phyloP scores from a whole-genome alignment of 2,329 filamentous ascomycete species.

The Colletotrichum sp. region DNA sequence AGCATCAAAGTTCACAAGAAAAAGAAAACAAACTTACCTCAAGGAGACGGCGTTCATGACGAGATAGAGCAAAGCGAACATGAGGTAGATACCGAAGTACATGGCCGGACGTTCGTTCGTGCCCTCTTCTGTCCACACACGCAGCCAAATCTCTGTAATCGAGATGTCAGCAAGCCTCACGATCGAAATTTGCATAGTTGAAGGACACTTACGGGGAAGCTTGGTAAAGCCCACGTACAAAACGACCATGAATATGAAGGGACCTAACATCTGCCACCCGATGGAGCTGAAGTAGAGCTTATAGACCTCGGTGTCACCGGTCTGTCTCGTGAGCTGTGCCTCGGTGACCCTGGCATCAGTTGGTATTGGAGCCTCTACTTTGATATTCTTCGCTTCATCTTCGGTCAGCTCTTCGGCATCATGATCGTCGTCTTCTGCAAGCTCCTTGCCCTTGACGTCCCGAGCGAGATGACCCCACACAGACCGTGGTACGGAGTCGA shows the following conservation, averaged over 20 bases:
- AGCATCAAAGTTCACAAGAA: constrained; percentile 26
- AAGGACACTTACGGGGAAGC: constrained; percentile 29
- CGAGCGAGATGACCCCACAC: constrained; percentile 23
- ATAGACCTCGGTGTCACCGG: constrained; percentile 31
- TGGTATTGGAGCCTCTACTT: neutral
- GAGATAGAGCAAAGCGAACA: constrained; percentile 26
- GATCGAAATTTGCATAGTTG: neutral
- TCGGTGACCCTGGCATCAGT: constrained; percentile 13
- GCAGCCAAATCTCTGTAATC: constrained; percentile 33
- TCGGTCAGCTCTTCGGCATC: neutral
- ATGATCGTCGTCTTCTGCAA: neutral
- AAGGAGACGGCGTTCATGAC: constrained; percentile 23
- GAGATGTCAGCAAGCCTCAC: neutral
- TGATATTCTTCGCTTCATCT: neutral
- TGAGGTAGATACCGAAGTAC: constrained; percentile 28
- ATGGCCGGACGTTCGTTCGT: constrained; percentile 20
- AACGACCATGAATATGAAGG: constrained; percentile 22
- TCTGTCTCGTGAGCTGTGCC: constrained; percentile 30
- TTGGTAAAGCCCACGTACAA: constrained; percentile 26
- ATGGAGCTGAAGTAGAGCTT: constrained; percentile 31
- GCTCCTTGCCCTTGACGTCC: neutral
- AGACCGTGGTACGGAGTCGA: constrained; percentile 21
- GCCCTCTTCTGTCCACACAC: constrained; percentile 31
- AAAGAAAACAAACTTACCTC: constrained; percentile 24
- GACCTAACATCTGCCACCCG: constrained; percentile 24